phyloP scores from a whole-genome alignment of 768 basidiomycete genomes.

The Hebeloma cylindrosporum region DNA sequence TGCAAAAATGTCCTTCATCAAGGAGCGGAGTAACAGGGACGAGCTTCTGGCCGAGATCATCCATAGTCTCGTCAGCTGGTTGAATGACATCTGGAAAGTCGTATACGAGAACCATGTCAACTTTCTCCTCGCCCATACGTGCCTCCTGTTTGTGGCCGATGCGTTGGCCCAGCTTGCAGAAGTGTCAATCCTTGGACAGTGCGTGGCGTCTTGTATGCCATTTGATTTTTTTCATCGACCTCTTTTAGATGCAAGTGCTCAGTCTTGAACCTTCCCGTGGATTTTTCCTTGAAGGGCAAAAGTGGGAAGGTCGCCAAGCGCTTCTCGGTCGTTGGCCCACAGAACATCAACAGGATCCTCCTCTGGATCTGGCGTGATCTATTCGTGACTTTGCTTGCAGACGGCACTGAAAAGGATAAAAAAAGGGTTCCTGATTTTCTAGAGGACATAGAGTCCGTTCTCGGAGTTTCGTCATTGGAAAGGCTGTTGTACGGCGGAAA shows the following conservation, averaged over 20 bases:
- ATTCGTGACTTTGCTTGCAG: conserved; percentile 54
- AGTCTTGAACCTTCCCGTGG: conserved; percentile 45
- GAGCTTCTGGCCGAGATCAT: conserved; percentile 58
- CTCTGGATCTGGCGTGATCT: conserved; percentile 75
- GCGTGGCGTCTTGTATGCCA: conserved; percentile 7
- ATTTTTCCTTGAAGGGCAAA: conserved; percentile 44
- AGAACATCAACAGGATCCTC: conserved; percentile 38
- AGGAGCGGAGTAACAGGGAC: conserved; percentile 52
- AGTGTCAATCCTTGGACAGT: conserved; percentile 40
- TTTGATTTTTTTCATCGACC: background rate
- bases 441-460: conserved; percentile 50
- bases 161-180: conserved; percentile 44
- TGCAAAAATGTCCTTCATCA: conserved; percentile 50
- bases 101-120: conserved; percentile 58
- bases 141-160: conserved; percentile 52
- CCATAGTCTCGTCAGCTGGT: conserved; percentile 55
- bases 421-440: conserved; percentile 51
- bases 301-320: conserved; percentile 45
- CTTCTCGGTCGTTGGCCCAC: conserved; percentile 49
- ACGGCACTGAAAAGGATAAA: conserved; percentile 29
- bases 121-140: conserved; percentile 52
- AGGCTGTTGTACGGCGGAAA: conserved; percentile 55
- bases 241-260: conserved; percentile 54
- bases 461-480: conserved; percentile 54
- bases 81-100: conserved; percentile 62